phyloP scores from a whole-genome alignment of 805 yeast genomes.

The Candida piceae region DNA sequence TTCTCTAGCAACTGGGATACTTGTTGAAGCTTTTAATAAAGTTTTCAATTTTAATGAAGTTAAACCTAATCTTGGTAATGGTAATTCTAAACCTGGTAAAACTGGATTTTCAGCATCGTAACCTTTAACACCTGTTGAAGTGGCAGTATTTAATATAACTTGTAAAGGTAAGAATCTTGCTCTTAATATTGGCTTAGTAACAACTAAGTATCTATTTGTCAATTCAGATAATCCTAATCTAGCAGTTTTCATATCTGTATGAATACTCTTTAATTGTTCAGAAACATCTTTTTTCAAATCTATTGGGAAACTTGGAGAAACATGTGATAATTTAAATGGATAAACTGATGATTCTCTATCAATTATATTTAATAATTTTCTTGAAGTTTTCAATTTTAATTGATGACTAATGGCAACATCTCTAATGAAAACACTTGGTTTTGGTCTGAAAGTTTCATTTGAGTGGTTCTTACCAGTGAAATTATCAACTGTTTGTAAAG shows the following conservation, averaged over 20 bases:
- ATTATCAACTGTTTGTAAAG: constrained; percentile 62
- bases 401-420: constrained; percentile 81
- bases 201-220: constrained; percentile 71
- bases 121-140: constrained; percentile 64
- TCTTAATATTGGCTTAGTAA: constrained; percentile 64
- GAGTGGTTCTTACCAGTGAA: constrained; percentile 58
- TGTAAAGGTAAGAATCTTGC: constrained; percentile 72
- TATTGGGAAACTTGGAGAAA: constrained; percentile 60
- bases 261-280: constrained; percentile 40
- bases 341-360: constrained; percentile 78
- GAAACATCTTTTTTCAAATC: constrained; percentile 32
- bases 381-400: constrained; percentile 68
- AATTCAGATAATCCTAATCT: constrained; percentile 79
- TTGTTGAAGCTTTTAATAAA: constrained; percentile 48
- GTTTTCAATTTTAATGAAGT: constrained; percentile 65
- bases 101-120: constrained; percentile 59
- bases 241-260: constrained; percentile 52
- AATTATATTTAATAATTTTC: constrained; percentile 62
- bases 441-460: constrained; percentile 46
- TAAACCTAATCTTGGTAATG: constrained; percentile 69
- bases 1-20: constrained; percentile 69
- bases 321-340: constrained; percentile 82
- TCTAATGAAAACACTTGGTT: constrained; percentile 72
- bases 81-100: constrained; percentile 70
- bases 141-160: constrained; percentile 54